Evolutionary conservation across 345 rosid genomes (phyloP).

Genomic region (Erodium maritimum): DNA sequence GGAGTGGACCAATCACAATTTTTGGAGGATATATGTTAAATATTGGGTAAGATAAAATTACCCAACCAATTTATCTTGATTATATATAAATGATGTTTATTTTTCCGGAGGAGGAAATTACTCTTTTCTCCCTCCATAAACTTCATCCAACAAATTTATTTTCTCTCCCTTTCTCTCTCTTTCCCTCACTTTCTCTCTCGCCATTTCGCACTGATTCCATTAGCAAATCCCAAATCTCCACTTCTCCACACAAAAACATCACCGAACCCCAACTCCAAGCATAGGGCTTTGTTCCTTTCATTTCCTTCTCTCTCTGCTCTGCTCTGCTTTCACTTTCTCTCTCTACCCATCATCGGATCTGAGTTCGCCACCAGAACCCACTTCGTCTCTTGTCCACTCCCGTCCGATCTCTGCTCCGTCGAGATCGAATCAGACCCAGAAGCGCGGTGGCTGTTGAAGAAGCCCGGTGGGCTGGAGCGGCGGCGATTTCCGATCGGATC

Average conservation of each 20-base stretch:
- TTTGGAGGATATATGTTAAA: too few species aligned
- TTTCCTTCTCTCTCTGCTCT: not conserved
- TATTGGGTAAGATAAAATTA: too few species aligned
- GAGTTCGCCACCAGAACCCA: not conserved
- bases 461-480: not conserved
- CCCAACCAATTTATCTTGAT: too few species aligned
- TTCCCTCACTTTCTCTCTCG: not conserved
- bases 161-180: not conserved
- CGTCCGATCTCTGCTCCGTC: conserved; percentile 3
- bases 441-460: too few species aligned
- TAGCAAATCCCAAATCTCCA: not conserved
- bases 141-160: not conserved
- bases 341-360: conserved; percentile 12
- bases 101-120: too few species aligned
- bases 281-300: conserved; percentile 4
- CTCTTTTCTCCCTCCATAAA: not conserved
- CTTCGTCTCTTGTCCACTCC: not conserved
- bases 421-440: not conserved
- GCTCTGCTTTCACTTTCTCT: not conserved
- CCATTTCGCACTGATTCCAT: not conserved
- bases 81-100: too few species aligned
- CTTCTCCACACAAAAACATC: conserved; percentile 3
- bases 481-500: not conserved
- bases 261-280: conserved; percentile 9
- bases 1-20: too few species aligned